Evolutionary conservation across 2,329 filamentous ascomycete genomes (phyloP).

Genomic region (Leptosphaerulina australis): DNA sequence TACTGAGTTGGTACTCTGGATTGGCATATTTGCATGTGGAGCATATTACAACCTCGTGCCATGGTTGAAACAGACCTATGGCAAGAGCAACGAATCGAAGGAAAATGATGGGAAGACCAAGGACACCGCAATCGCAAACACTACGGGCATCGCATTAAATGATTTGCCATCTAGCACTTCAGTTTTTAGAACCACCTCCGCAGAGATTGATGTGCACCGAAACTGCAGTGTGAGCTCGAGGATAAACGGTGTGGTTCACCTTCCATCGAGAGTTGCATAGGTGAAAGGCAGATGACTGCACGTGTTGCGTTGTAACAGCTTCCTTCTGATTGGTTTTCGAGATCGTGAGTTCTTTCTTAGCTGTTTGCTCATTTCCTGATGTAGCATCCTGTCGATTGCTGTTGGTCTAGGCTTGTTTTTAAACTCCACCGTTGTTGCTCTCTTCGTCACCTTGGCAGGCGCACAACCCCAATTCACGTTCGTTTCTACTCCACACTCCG

Average conservation of each 20-base stretch:
- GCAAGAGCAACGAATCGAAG: neutral
- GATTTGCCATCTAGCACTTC: constrained; percentile 65
- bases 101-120: constrained; percentile 3
- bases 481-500: constrained; percentile 8
- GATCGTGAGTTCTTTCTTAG: neutral
- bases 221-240: constrained; percentile 21
- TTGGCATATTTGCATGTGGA: constrained; percentile 69
- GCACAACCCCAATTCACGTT: constrained; percentile 10
- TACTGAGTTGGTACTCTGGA: constrained; percentile 69
- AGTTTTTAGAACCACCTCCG: constrained; percentile 65
- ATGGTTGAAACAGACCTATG: constrained; percentile 56
- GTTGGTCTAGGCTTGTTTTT: neutral
- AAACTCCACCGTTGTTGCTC: neutral
- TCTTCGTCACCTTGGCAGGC: constrained; percentile 8
- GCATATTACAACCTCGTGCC: constrained; percentile 68
- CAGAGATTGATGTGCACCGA: constrained; percentile 40
- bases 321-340: neutral
- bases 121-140: constrained; percentile 5
- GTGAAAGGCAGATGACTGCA: constrained; percentile 1
- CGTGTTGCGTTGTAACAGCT: neutral
- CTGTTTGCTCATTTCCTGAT: constrained; percentile 4
- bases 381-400: neutral
- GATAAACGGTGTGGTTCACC: constrained; percentile 3
- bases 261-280: constrained; percentile 17
- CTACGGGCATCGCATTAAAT: constrained; percentile 51